These are phyloP conservation scores for Tylopilus subfusipes DNA, from an alignment of 768 basidiomycete species.

Conservation along the genomic window DNA sequence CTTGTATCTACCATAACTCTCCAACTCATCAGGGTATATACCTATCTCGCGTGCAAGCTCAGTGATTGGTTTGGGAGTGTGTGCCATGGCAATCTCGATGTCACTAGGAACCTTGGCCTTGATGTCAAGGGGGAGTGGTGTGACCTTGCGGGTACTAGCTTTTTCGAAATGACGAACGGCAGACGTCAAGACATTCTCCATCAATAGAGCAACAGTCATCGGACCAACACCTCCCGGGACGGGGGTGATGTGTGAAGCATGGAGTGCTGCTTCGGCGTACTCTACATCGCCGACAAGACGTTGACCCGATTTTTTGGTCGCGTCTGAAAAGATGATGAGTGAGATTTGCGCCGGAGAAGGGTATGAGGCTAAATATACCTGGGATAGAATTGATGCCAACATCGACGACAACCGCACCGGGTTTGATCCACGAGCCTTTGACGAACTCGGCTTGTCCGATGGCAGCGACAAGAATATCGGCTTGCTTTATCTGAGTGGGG, in stretches of 20 bases:
- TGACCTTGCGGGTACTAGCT: conserved; percentile 61
- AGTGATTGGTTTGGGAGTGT: conserved; percentile 85
- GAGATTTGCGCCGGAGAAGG: neutral
- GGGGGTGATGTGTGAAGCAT: conserved; percentile 91
- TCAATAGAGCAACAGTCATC: conserved; percentile 99
- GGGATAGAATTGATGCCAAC: conserved; percentile 97
- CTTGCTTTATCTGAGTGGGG: conserved; percentile 62
- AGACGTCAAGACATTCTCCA: conserved; percentile 88
- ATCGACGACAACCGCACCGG: conserved; percentile 92
- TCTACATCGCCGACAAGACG: conserved; percentile 96
- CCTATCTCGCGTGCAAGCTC: conserved; percentile 88
- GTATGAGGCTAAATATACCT: conserved; percentile 43
- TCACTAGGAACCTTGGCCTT: conserved; percentile 90
- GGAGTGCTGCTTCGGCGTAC: conserved; percentile 66
- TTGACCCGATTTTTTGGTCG: conserved; percentile 90
- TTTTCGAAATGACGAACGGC: conserved; percentile 80
- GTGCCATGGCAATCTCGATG: conserved; percentile 94
- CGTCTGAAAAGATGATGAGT: conserved; percentile 45
- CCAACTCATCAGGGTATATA: conserved; percentile 79
- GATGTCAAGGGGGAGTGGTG: conserved; percentile 75
- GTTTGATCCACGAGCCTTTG: conserved; percentile 93
- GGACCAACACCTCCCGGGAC: conserved; percentile 99
- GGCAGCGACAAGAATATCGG: conserved; percentile 95
- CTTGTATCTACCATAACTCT: conserved; percentile 94
- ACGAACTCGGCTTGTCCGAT: conserved; percentile 91